Conservation (phyloP, 2,329 filamentous ascomycete genomes). For the Botryotinia globosa region DNA sequence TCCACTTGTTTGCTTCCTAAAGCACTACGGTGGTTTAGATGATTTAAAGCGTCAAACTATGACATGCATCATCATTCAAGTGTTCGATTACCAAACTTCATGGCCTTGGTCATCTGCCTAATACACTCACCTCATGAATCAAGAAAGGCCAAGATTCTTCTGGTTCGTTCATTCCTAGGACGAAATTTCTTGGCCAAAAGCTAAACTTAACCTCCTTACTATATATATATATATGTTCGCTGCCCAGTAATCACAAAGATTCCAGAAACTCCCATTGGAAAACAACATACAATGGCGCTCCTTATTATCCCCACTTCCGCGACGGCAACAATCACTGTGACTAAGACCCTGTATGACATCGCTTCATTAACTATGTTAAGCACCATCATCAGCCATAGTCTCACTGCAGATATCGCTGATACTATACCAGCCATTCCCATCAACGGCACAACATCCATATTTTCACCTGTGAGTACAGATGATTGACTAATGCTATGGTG, state of each 20-base stretch:
- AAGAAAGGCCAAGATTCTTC: not conserved
- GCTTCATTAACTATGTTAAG: not conserved
- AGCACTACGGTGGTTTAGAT: not conserved
- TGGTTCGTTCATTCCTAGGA: not conserved
- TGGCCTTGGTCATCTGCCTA: not conserved
- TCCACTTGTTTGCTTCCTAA: not conserved
- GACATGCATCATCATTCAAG: not conserved
- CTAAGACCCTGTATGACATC: not conserved
- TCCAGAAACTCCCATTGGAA: not conserved
- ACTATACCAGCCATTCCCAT: not conserved
- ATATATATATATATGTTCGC: not conserved
- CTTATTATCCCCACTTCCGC: too few relatives aligned
- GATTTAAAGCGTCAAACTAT: not conserved
- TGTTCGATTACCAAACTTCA: not conserved
- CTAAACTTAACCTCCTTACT: not conserved
- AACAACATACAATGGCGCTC: not conserved
- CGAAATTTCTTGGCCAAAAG: not conserved
- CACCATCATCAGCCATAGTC: not conserved
- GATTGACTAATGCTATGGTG: not conserved
- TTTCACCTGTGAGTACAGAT: not conserved
- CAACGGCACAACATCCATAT: not conserved
- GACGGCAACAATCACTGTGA: not conserved
- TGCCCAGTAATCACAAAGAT: not conserved
- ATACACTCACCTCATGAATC: not conserved
- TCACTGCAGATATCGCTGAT: not conserved